Conservation (phyloP, 371 early-diverging fungal genomes). For the Rhizopus arrhizus region DNA sequence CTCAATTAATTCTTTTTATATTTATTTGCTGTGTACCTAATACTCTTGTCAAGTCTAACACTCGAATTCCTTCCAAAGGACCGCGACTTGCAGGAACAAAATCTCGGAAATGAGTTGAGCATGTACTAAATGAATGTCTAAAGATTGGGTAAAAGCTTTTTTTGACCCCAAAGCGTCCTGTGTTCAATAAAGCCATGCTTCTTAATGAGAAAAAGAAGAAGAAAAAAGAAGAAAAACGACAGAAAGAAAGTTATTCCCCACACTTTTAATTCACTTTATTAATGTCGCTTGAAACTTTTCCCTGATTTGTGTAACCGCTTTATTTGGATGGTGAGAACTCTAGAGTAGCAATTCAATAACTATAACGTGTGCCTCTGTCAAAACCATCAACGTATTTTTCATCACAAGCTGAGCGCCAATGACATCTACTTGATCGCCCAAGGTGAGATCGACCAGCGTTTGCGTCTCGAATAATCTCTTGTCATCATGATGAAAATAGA, state of each 20-base stretch:
- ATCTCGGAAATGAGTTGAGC: conserved; percentile 12
- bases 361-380: conserved; percentile 54
- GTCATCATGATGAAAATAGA: conserved; percentile 60
- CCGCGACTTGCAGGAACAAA: conserved; percentile 12
- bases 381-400: conserved; percentile 43
- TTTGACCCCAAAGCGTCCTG: background rate
- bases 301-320: conserved; percentile 1
- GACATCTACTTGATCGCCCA: conserved; percentile 44
- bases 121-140: conserved; percentile 12
- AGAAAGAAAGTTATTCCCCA: background rate
- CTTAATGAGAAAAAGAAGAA: background rate
- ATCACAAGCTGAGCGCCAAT: conserved; percentile 54
- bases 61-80: conserved; percentile 76
- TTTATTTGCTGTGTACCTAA: conserved; percentile 53
- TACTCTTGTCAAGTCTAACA: conserved; percentile 84
- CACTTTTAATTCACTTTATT: conserved; percentile 1
- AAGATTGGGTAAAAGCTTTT: background rate
- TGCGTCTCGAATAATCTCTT: conserved; percentile 36
- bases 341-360: conserved; percentile 10
- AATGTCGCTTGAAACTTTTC: conserved; percentile 5
- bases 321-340: background rate
- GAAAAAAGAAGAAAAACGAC: background rate
- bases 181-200: background rate
- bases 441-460: conserved; percentile 43
- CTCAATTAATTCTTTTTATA: conserved; percentile 5